Base-by-base conservation (phyloP, 495 filamentous ascomycete species). In the Bombardia bombarda region DNA sequence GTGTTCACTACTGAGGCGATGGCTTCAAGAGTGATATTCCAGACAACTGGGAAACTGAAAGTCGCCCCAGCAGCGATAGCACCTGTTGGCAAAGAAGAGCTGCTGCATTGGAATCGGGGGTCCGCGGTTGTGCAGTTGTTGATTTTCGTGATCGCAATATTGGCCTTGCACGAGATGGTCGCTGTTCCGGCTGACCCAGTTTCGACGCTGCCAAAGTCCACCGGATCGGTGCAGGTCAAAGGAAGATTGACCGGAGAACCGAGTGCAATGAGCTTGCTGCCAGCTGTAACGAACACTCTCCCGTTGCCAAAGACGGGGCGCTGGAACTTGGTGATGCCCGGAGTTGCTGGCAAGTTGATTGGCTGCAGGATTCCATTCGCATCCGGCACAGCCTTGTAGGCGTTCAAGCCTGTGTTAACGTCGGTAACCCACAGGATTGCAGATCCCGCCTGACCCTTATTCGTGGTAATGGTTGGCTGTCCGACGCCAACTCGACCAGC, bases 261-360 rank as follows among this genome's bases (percentile, higher is more conserved):
- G 21, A 70, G 49, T 19, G 59, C 57, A 33, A 62, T 61, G 13
- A 74, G 38, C 18, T 53, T 53, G 17, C 60, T 63, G 12, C 49
- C 38, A 17, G 63, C 53, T n/a, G 62, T 58, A 10, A 69, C 48
- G 43, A 73, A 75, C 3, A 70, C 48, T 35, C 66, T 44, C 1
- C 57, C 62, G 50, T 75, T 51, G 22, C 72, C 72, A 49, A 75
- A 75, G 0, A 61, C 63, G 4, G 72, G 69, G 1, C 71, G 61
- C 19, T 62, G 60, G 38, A 69, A 76, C 47, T 74, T 76, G 28
- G 61, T 63, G 28, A 63, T 17, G 0, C 64, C 61, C n/a, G 50
- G 53, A 6, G 57, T 64, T 22, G 62, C 56, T 1, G 67, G 65
- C 2, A 70, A 19, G 22, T 41, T 52, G 41, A 74, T 66, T 6